These are phyloP conservation scores for Echria macrotheca DNA, from an alignment of 495 filamentous ascomycete species.

Conservation along the genomic window DNA sequence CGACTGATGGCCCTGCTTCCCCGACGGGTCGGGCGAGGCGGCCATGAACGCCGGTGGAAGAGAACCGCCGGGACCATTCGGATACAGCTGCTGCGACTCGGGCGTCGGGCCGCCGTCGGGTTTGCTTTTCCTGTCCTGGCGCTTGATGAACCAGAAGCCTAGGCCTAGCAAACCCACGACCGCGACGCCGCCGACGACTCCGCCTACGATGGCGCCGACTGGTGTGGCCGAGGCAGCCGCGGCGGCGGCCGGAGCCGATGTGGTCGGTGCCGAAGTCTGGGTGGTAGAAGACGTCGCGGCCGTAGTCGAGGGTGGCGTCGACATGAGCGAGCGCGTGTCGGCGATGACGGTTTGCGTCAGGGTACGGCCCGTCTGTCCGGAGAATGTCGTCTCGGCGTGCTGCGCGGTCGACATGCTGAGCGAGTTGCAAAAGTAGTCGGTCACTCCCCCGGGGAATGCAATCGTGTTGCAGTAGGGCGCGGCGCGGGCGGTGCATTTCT, in stretches of 20 bases:
- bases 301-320: conserved; percentile 5
- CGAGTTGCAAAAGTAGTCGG: conserved; percentile 37
- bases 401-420: conserved; percentile 22
- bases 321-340: too few species aligned
- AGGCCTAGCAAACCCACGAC: conserved; percentile 37
- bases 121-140: conserved; percentile 24
- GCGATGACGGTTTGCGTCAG: conserved; percentile 23
- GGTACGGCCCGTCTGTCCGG: conserved; percentile 27
- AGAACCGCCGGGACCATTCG: background rate
- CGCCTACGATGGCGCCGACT: conserved; percentile 43
- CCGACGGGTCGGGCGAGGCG: background rate
- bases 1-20: conserved; percentile 5
- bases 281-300: conserved; percentile 2
- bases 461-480: conserved; percentile 36
- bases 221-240: conserved; percentile 23
- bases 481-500: conserved; percentile 14
- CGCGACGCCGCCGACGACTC: conserved; percentile 44
- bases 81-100: background rate
- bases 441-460: conserved; percentile 26
- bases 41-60: background rate
- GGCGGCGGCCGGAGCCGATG: background rate
- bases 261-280: background rate
- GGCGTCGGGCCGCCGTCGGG: background rate
- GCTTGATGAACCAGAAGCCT: conserved; percentile 34
- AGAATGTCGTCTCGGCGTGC: conserved; percentile 32